Conservation (phyloP, 2,329 filamentous ascomycete species). For the Sordariomycetes sp. region DNA sequence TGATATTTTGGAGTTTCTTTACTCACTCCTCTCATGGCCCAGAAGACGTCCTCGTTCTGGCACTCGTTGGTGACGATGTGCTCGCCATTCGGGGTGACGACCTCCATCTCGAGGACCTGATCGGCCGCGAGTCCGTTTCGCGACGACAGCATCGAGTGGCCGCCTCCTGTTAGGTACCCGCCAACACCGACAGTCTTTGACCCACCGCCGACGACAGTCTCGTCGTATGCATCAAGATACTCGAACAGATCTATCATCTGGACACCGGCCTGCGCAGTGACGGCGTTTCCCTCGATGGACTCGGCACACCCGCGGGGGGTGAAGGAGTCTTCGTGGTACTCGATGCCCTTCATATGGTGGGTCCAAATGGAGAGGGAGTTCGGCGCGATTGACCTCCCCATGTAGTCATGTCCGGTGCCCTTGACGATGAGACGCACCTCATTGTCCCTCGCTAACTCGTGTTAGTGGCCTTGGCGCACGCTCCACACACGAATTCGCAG, state of each 20-base stretch:
- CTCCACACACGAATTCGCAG: neutral
- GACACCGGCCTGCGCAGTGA: conserved; percentile 42
- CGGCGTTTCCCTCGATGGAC: conserved; percentile 32
- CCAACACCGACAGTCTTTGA: conserved; percentile 46
- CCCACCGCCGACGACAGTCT: conserved; percentile 43
- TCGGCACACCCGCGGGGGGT: conserved; percentile 26
- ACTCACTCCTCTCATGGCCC: conserved; percentile 49
- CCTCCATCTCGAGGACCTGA: conserved; percentile 46
- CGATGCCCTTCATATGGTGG: conserved; percentile 30
- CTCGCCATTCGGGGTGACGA: conserved; percentile 41
- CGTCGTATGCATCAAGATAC: conserved; percentile 28
- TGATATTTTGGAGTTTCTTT: rapidly evolving
- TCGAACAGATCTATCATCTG: conserved; percentile 38
- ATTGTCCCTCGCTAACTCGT: conserved; percentile 22
- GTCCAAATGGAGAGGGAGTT: conserved; percentile 45
- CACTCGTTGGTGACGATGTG: conserved; percentile 39
- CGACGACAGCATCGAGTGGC: conserved; percentile 43
- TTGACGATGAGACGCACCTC: conserved; percentile 31
- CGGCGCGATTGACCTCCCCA: conserved; percentile 32
- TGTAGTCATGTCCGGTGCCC: conserved; percentile 29
- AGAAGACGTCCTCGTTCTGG: conserved; percentile 48
- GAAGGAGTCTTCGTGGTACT: conserved; percentile 27
- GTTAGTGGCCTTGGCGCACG: neutral
- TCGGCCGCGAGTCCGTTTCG: conserved; percentile 51
- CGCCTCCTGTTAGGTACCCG: conserved; percentile 51